Base-by-base conservation (phyloP, 768 basidiomycete genomes). In the Chalciporus chontae region DNA sequence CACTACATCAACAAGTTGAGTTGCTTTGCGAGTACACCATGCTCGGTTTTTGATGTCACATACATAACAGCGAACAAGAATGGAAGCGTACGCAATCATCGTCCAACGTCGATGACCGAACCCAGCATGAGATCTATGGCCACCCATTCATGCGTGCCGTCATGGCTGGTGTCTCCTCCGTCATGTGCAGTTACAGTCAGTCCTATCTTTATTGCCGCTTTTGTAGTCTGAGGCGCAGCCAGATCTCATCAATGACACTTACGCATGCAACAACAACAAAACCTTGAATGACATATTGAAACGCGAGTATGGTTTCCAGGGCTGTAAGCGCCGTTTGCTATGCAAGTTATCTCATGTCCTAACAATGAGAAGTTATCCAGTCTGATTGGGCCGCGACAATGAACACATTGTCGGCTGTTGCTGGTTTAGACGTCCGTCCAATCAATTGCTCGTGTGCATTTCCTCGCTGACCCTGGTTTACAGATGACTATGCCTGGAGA, bases 401-500 rank as follows among this genome's bases (percentile, higher is more conserved):
- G 60, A 43, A 46, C 1, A 70, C 63, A n/a, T 57, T 74, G 4
- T 76, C 81, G 1, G 78, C 79, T 10, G 83, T 83, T 52, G 66
- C 71, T 27, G 85, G 85, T 15, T 73, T 85, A 11, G 84, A 85
- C 59, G 84, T 81, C 48, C 45, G 78, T 64, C 29, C 27, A 32
- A 58, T 45, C 5, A 1, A 1, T 5, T 3, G 1, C 18, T 13
- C 27, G 4, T 24, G n/a, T 27, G 8, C 18, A 17, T 6, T 26
- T 23, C 14, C 8, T 14, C 38, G n/a, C 44, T 59, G 9, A 48
- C n/a, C 37, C 23, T 36, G 5, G 44, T 27, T 47, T 21, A 46
- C 24, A 84, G 82, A 83, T 85, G 84, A 83, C 80, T 0, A 86
- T 86, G 84, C 84, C 85, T 42, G 84, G 84, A 59, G 84, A 82